Conservation (phyloP, 805 yeast species). For the Monosporozyma unispora region DNA sequence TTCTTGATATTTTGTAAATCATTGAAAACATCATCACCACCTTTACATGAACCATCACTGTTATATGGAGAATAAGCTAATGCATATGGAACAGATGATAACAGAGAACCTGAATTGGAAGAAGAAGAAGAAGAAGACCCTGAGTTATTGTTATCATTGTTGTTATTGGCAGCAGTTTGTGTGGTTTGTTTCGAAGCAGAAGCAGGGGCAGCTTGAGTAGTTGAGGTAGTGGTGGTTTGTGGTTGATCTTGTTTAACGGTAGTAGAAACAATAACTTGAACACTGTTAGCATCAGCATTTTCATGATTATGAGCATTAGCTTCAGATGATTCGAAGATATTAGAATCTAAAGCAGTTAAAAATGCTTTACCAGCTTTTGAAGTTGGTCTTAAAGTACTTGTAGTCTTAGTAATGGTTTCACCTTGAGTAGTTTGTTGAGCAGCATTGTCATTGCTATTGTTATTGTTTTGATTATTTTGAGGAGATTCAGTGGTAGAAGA, state of each 20-base stretch:
- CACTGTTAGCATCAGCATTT: neutral
- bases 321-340: neutral
- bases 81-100: conserved; percentile 41
- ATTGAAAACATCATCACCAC: conserved; percentile 38
- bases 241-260: conserved; percentile 4
- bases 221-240: conserved; percentile 7
- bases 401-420: neutral
- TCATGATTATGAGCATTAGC: conserved; percentile 1
- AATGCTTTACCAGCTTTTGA: neutral
- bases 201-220: conserved; percentile 5
- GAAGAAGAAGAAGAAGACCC: conserved; percentile 13
- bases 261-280: conserved; percentile 2
- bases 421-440: conserved; percentile 2
- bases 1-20: conserved; percentile 53
- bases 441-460: no score
- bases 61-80: conserved; percentile 76
- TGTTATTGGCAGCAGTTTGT: neutral
- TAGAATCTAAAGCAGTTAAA: conserved; percentile 1
- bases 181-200: neutral
- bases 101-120: conserved; percentile 9
- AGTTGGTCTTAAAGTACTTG: conserved; percentile 1
- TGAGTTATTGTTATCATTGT: conserved; percentile 5
- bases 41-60: conserved; percentile 60
- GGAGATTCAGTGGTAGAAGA: no score
- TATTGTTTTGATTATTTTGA: no score